Evolutionary conservation across 805 yeast species (phyloP).

Genomic region (Sungouiella thailandica): DNA sequence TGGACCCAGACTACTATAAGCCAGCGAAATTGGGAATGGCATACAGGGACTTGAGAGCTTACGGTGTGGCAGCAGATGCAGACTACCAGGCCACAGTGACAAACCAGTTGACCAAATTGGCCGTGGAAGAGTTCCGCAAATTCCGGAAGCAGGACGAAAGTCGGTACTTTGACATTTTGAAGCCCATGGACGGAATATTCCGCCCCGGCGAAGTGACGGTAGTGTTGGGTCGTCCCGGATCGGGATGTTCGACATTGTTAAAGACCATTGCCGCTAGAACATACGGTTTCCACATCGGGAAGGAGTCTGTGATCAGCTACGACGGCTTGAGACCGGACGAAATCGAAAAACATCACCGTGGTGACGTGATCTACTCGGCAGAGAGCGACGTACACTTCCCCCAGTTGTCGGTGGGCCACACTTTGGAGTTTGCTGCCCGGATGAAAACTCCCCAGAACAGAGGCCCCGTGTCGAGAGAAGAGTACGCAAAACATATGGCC

Average conservation of each 20-base stretch:
- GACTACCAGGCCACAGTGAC: conserved; percentile 60
- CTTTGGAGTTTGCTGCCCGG: conserved; percentile 58
- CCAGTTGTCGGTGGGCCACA: conserved; percentile 60
- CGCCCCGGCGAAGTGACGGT: conserved; percentile 63
- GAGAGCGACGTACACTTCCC: conserved; percentile 69
- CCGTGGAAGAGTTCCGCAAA: conserved; percentile 14
- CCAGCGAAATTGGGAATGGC: conserved; percentile 58
- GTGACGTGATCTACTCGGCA: conserved; percentile 68
- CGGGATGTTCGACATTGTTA: conserved; percentile 69
- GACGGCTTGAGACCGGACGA: conserved; percentile 52
- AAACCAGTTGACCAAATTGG: conserved; percentile 24
- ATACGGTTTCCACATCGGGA: conserved; percentile 50
- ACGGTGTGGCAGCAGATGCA: conserved; percentile 62
- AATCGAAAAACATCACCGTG: conserved; percentile 50
- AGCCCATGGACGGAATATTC: conserved; percentile 61
- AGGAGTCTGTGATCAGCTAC: conserved; percentile 44
- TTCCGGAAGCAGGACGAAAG: conserved; percentile 10
- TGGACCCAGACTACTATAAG: conserved; percentile 60
- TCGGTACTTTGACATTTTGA: conserved; percentile 45
- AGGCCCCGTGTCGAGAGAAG: conserved; percentile 53
- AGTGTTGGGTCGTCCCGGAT: conserved; percentile 77
- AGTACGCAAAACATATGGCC: conserved; percentile 42
- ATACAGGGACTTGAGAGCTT: conserved; percentile 54
- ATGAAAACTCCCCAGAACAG: conserved; percentile 61
- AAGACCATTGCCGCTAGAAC: conserved; percentile 63